Evolutionary conservation across 177 flowering plant genomes (phyloP).

Genomic region (Tripterygium wilfordii): DNA sequence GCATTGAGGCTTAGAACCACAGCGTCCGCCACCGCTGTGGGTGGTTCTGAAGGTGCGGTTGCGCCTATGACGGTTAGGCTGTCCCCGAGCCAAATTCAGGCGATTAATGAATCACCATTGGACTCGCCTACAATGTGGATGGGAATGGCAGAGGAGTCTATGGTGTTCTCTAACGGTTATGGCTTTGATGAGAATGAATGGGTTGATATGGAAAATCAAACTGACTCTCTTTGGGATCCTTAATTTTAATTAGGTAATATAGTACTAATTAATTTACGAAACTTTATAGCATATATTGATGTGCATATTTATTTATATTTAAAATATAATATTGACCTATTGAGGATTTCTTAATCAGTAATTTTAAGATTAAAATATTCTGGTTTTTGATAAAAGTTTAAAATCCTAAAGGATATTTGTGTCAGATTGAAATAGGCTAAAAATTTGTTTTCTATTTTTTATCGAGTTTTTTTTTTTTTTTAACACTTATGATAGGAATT

Average conservation of each 20-base stretch:
- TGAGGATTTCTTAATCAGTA: no score
- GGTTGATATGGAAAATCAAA: constrained; percentile 23
- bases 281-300: no score
- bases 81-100: constrained; percentile 50
- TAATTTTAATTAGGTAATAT: constrained; percentile 4
- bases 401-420: no score
- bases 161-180: constrained; percentile 1
- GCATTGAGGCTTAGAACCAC: constrained; percentile 11
- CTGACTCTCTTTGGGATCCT: constrained; percentile 24
- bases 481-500: no score
- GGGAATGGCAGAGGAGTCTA: constrained; percentile 21
- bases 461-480: no score
- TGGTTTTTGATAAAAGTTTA: no score
- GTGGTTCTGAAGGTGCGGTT: neutral
- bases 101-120: constrained; percentile 55
- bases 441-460: no score
- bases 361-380: no score
- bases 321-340: no score
- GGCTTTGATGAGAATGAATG: constrained; percentile 10
- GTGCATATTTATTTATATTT: no score
- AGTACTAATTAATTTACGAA: neutral
- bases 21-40: neutral
- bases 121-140: constrained; percentile 65
- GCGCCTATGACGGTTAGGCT: constrained; percentile 31
- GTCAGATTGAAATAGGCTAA: no score